Evolutionary conservation across 2,329 filamentous ascomycete species (phyloP).

Genomic region (Alternaria tenuissima): DNA sequence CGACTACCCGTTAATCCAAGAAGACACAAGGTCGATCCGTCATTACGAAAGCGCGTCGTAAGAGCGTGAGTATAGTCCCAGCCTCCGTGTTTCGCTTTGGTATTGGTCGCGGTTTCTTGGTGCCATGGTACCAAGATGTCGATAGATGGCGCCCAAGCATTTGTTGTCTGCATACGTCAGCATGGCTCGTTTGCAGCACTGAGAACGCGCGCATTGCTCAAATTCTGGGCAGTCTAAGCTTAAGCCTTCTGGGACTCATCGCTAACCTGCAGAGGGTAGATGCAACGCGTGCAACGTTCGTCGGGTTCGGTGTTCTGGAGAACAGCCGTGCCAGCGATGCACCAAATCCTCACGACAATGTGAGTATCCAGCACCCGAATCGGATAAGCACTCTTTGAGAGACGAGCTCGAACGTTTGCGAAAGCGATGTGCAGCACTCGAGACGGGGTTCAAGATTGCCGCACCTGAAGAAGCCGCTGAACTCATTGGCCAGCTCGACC

Average conservation of each 20-base stretch:
- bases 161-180: not conserved
- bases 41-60: slow-evolving; percentile 32
- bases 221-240: not conserved
- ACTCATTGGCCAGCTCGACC: slow-evolving; percentile 21
- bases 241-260: not conserved
- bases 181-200: slow-evolving; percentile 1
- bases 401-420: slow-evolving; percentile 34
- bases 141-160: not conserved
- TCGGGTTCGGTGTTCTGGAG: slow-evolving; percentile 37
- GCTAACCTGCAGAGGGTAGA: slow-evolving; percentile 21
- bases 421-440: slow-evolving; percentile 30
- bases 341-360: slow-evolving; percentile 27
- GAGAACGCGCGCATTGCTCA: not conserved
- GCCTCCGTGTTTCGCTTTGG: not conserved
- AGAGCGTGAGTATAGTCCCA: slow-evolving; percentile 29
- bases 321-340: slow-evolving; percentile 39
- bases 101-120: not conserved
- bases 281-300: slow-evolving; percentile 40
- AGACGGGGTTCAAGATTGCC: slow-evolving; percentile 24
- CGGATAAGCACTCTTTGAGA: slow-evolving; percentile 27
- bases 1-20: slow-evolving; percentile 35
- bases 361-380: slow-evolving; percentile 33
- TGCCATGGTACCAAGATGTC: not conserved
- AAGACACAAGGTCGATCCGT: slow-evolving; percentile 34
- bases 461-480: slow-evolving; percentile 27